Base-by-base conservation (phyloP, 2,329 filamentous ascomycete genomes). In the Acrocalymma vagum region DNA sequence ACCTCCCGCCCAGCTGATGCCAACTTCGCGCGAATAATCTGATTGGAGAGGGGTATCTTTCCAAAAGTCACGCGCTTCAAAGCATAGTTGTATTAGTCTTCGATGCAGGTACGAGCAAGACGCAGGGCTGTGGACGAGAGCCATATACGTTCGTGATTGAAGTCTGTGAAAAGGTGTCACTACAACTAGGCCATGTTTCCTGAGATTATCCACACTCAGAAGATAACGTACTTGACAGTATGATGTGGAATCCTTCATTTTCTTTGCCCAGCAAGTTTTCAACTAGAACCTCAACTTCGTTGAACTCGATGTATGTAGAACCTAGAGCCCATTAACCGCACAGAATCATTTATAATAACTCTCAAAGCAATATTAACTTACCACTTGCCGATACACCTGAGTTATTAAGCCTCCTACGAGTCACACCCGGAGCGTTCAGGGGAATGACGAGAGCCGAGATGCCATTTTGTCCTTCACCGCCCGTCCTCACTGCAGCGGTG, bases 61-160 rank as follows among this genome's bases (percentile, higher is more conserved):
- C 82, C 82, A 63, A 92, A 92, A 52, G 92, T 87, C 17, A 89
- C 75, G 31, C 88, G 84, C 70, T 93, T 89, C 72, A 91, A 88
- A 8, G 84, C 77, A 88, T 90, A 94, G 67, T 91, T 91, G 51
- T 92, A 74, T 57, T 83, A 90, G 64, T 93, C 88, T 66, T 92
- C 88, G 9, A 88, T 83, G 10, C 90, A 80, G 2, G 78, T 77
- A 47, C 87, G 79, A 43, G 77, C 81, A 69, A 79, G 77, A 34
- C 86, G 82, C 41, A 84, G 76, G 6, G 83, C 81, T 33, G 65
- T 67, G 76, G 81, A 83, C 43, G 77, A 75, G 84, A 90, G 88
- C 69, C 78, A 84, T 79, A 85, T 88, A 15, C 87, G 80, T 72
- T 90, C 87, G 20, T 92, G 87, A 77, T 92, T 92, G 74, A 93